Conservation (phyloP, 768 basidiomycete species). For the Pisolithus marmoratus region DNA sequence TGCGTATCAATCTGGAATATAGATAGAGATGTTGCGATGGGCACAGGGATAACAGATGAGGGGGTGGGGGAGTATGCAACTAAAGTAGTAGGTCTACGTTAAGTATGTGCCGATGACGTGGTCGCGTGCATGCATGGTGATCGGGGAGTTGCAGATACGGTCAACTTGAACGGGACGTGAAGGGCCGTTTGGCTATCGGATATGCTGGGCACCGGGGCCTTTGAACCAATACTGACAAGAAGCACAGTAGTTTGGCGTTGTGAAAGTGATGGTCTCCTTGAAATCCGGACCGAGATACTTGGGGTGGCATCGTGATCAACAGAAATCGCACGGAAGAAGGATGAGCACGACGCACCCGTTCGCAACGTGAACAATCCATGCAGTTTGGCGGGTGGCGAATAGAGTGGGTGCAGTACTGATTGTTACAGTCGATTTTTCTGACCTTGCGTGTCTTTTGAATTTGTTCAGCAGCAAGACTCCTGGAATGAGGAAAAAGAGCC, state of each 20-base stretch:
- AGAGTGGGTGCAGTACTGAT: conserved; percentile 37
- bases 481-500: conserved; percentile 21
- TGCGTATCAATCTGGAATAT: conserved; percentile 7
- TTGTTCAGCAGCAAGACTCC: conserved; percentile 21
- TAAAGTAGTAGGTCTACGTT: conserved; percentile 26
- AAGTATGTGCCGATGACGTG: conserved; percentile 1
- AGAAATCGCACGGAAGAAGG: background rate
- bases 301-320: conserved; percentile 3
- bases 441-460: conserved; percentile 27
- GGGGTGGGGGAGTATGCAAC: conserved; percentile 9
- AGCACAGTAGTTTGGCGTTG: conserved; percentile 49
- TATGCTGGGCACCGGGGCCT: conserved; percentile 34
- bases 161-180: background rate
- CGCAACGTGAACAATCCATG: conserved; percentile 37
- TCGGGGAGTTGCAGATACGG: background rate
- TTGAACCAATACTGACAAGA: conserved; percentile 57
- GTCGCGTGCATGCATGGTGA: background rate
- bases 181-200: conserved; percentile 19
- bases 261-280: conserved; percentile 51
- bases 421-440: conserved; percentile 30
- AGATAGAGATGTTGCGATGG: background rate
- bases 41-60: background rate
- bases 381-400: conserved; percentile 36
- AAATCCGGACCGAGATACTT: conserved; percentile 71
- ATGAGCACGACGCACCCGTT: conserved; percentile 31